Percentiles rank a stretch among this genome's conserved stretches.
Evolutionary conservation across 306 rosid genomes (phyloP).

Genomic region (Trifolium dubium): DNA sequence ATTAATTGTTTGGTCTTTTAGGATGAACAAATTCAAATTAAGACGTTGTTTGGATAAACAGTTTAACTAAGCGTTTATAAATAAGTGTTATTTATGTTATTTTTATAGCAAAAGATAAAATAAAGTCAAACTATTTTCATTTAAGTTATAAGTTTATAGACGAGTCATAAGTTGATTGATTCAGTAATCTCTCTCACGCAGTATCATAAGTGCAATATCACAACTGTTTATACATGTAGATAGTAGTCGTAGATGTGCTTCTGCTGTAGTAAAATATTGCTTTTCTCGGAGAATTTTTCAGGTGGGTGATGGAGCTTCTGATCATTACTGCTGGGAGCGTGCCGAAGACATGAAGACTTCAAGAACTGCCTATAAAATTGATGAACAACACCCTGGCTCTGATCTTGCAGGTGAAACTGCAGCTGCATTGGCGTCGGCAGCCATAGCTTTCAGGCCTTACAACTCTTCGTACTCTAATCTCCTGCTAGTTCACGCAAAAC

Average conservation of each 20-base stretch:
- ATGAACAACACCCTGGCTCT: slow-evolving; percentile 80
- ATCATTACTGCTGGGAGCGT: slow-evolving; percentile 88
- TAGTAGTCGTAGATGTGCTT: slow-evolving; percentile 1
- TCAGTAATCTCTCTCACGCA: not conserved
- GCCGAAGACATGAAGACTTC: slow-evolving; percentile 92
- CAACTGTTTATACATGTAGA: not conserved
- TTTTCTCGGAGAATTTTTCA: slow-evolving; percentile 38
- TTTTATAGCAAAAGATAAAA: not conserved
- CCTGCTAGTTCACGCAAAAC: slow-evolving; percentile 73
- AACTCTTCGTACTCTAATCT: slow-evolving; percentile 79
- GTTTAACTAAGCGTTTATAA: too few relatives aligned
- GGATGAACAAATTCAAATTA: not conserved
- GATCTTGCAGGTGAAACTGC: slow-evolving; percentile 94
- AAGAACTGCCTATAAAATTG: slow-evolving; percentile 71
- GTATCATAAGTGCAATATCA: not conserved
- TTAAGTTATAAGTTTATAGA: not conserved
- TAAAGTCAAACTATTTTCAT: not conserved
- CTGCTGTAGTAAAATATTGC: not conserved
- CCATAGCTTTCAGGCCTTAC: slow-evolving; percentile 79
- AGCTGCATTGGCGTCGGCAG: slow-evolving; percentile 85
- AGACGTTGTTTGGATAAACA: not conserved
- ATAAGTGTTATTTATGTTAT: too few relatives aligned
- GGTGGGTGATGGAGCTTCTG: slow-evolving; percentile 92
- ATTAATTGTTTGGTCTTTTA: not conserved
- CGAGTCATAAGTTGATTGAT: not conserved